phyloP scores from a whole-genome alignment of 2,329 filamentous ascomycete species.

The Colletotrichum karsti region DNA sequence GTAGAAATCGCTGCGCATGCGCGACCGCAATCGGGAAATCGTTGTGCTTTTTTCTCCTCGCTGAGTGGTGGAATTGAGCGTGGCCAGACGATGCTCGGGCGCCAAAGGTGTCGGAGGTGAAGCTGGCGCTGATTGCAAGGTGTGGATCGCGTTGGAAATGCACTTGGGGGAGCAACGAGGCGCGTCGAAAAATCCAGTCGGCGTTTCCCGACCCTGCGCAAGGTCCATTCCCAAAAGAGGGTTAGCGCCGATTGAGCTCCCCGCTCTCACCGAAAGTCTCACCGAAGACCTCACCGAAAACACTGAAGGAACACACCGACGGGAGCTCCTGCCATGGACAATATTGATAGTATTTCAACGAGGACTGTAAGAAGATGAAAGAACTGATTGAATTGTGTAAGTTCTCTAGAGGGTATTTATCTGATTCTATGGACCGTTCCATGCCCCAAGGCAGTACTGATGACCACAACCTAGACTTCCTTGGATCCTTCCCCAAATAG shows the following conservation, averaged over 20 bases:
- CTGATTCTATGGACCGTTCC: background rate
- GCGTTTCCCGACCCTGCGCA: slow-evolving; percentile 15
- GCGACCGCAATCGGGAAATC: background rate
- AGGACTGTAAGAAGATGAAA: no score
- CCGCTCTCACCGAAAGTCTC: background rate
- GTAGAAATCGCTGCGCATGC: background rate
- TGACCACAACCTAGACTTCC: background rate
- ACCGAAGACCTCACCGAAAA: background rate
- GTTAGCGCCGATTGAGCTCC: background rate
- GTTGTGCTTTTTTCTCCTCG: background rate
- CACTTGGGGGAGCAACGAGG: slow-evolving; percentile 18
- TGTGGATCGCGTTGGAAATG: slow-evolving; percentile 30
- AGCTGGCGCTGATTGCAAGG: slow-evolving; percentile 14
- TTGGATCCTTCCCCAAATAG: background rate
- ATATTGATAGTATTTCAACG: no score
- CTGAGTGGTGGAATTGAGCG: background rate
- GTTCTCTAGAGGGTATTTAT: background rate
- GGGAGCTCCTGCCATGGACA: no score
- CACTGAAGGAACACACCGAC: background rate
- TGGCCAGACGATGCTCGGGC: background rate
- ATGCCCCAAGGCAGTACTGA: background rate
- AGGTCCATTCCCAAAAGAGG: background rate
- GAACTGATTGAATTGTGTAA: background rate
- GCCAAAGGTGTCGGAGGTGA: slow-evolving; percentile 8
- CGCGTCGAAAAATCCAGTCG: slow-evolving; percentile 30